These are phyloP conservation scores for Tricholoma hemisulphureum DNA, from an alignment of 768 basidiomycete genomes.

Conservation along the genomic window DNA sequence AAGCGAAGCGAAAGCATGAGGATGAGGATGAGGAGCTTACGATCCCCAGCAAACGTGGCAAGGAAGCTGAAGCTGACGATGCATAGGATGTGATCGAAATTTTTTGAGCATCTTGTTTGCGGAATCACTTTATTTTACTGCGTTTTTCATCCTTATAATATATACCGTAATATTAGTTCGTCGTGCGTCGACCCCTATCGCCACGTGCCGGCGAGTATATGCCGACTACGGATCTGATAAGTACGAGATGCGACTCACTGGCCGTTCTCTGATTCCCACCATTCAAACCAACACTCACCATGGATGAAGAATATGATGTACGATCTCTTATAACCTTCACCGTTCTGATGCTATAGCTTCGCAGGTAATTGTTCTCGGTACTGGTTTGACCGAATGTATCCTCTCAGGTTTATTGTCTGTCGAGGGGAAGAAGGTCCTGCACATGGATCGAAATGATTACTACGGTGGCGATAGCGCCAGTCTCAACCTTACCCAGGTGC, in stretches of 20 bases:
- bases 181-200: constrained; percentile 1
- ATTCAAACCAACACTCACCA: constrained; percentile 36
- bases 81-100: constrained; percentile 5
- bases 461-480: constrained; percentile 97
- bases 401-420: constrained; percentile 98
- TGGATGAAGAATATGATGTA: constrained; percentile 99
- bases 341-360: constrained; percentile 15
- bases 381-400: constrained; percentile 97
- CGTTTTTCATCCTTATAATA: not conserved
- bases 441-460: constrained; percentile 99
- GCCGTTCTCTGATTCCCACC: constrained; percentile 18
- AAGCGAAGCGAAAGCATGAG: constrained; percentile 37
- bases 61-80: constrained; percentile 12
- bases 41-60: constrained; percentile 24
- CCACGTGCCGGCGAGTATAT: constrained; percentile 22
- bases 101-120: constrained; percentile 1
- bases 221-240: constrained; percentile 16
- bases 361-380: constrained; percentile 90
- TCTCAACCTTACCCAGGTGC: constrained; percentile 94
- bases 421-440: constrained; percentile 99
- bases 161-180: not conserved
- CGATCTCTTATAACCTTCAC: constrained; percentile 13
- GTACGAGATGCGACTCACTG: constrained; percentile 12
- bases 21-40: constrained; percentile 24
- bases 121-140: constrained; percentile 1